Percentiles rank a stretch among this genome's conserved stretches.
Conservation (phyloP, 1,284 basidiomycete species). For the Malassezia restricta region DNA sequence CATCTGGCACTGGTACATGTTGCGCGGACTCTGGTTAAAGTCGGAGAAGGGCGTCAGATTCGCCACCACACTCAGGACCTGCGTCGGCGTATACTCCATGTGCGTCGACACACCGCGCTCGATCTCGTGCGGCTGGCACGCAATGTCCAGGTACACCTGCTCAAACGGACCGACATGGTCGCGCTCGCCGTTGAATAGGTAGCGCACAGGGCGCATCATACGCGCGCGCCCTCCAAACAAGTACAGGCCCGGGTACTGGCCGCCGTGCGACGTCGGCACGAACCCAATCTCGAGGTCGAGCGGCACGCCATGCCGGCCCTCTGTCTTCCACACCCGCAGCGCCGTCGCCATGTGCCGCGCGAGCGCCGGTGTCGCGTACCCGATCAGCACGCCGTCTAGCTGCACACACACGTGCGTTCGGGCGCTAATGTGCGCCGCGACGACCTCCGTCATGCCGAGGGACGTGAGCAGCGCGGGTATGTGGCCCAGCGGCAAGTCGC, state of each 20-base stretch:
- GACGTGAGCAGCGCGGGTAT: slow-evolving; percentile 70
- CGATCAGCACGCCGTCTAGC: slow-evolving; percentile 84
- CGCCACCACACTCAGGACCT: slow-evolving; percentile 69
- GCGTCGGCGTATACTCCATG: slow-evolving; percentile 85
- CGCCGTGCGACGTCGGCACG: slow-evolving; percentile 76
- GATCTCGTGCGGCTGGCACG: slow-evolving; percentile 77
- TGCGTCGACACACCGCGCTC: slow-evolving; percentile 66
- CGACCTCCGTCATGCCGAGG: slow-evolving; percentile 88
- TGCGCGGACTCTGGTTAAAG: slow-evolving; percentile 69
- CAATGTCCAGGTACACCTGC: slow-evolving; percentile 99
- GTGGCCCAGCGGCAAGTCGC: slow-evolving; percentile 62
- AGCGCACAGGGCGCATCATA: slow-evolving; percentile 98
- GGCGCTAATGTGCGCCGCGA: slow-evolving; percentile 64
- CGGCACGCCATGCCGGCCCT: slow-evolving; percentile 64
- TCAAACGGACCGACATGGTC: slow-evolving; percentile 95
- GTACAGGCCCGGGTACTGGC: slow-evolving; percentile 93
- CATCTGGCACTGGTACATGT: slow-evolving; percentile 72
- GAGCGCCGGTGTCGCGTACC: slow-evolving; percentile 73
- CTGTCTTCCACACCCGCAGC: slow-evolving; percentile 90
- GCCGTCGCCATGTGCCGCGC: slow-evolving; percentile 69
- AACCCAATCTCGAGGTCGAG: slow-evolving; percentile 90
- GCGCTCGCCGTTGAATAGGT: slow-evolving; percentile 65
- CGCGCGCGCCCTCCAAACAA: slow-evolving; percentile 75
- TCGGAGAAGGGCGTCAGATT: slow-evolving; percentile 64
- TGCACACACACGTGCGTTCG: slow-evolving; percentile 73